Base-by-base conservation (phyloP, 2,329 filamentous ascomycete genomes). In the Xylaria sp. region DNA sequence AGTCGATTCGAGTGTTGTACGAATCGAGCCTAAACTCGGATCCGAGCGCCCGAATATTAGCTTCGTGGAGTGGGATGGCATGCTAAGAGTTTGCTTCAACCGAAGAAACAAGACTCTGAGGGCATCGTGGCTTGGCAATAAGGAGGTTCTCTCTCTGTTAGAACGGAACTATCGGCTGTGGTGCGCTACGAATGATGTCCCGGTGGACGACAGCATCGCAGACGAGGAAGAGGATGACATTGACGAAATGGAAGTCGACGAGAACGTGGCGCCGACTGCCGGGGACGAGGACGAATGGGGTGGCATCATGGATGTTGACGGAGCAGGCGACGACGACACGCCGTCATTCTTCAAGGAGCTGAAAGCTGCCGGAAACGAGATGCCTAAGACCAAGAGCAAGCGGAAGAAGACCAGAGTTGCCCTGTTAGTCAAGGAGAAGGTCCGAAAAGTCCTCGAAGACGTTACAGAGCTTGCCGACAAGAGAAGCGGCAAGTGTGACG, bases 1-100 rank as follows among this genome's bases (percentile, higher is more conserved):
- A 44, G 94, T 99, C 53, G 94, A 99, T 74, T 91, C 86, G 7
- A 92, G 89, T 53, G 92, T 97, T 6, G 92, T 97, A 44, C 84
- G 92, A 56, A 89, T 97, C 62, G 90, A 93, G 69, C 92, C 92
- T 19, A 95, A 97, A 76, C 81, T 84, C 37, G 92, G 92, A 9
- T 78, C 75, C 44, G 84, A 87, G 61, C 78, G 91, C 37, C 93
- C 93, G 48, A 88, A 91, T 63, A 92, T 97, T 60, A 90, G 86
- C 69, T 97, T 93, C 74, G 91, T 95, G 48, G 94, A 97, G 72
- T 97, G 92, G 88, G 93, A 97, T 11, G 58, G 93, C 8, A 79
- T 97, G 69, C 74, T 97, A 57, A 80, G 91, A 46, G 85, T 96
- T 39, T 86, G 87, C 57, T 96, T 79, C 63, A 82, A 81, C 58